These are phyloP conservation scores for Curvularia lunata DNA, from an alignment of 2,329 filamentous ascomycete genomes.

Conservation along the genomic window DNA sequence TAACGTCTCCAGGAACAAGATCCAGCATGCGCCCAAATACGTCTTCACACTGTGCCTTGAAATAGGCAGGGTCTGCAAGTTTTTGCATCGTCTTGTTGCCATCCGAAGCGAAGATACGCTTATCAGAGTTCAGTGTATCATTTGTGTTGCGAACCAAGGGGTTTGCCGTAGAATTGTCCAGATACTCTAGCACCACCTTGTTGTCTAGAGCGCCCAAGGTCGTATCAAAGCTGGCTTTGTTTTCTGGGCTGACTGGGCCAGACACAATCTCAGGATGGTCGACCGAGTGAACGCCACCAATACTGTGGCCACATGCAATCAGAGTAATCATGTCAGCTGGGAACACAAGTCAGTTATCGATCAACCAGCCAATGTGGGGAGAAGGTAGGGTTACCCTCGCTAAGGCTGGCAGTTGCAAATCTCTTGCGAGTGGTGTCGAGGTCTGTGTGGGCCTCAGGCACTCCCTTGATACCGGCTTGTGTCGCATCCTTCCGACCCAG, in stretches of 20 bases:
- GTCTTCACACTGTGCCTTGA: slow-evolving; percentile 25
- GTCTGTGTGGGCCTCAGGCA: slow-evolving; percentile 43
- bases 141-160: slow-evolving; percentile 37
- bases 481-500: slow-evolving; percentile 44
- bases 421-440: slow-evolving; percentile 35
- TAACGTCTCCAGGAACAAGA: slow-evolving; percentile 29
- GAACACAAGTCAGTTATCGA: background rate
- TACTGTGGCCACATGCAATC: slow-evolving; percentile 46
- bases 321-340: slow-evolving; percentile 35
- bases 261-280: slow-evolving; percentile 43
- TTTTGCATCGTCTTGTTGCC: slow-evolving; percentile 40
- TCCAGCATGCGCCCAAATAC: slow-evolving; percentile 30
- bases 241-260: slow-evolving; percentile 24
- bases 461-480: slow-evolving; percentile 36
- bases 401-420: slow-evolving; percentile 44
- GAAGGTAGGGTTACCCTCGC: slow-evolving; percentile 25
- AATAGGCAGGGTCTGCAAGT: slow-evolving; percentile 30
- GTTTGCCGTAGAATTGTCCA: slow-evolving; percentile 37
- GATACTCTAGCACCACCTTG: slow-evolving; percentile 42
- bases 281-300: slow-evolving; percentile 45
- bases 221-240: slow-evolving; percentile 36
- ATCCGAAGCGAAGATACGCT: slow-evolving; percentile 41
- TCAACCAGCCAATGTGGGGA: background rate
- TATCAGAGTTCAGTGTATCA: slow-evolving; percentile 41
- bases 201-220: slow-evolving; percentile 36